A percentile compares a stretch with the other conserved stretches of the same genome.
Evolutionary conservation across 139 green algal genomes (phyloP).

Genomic region (Mychonastes homosphaera): DNA sequence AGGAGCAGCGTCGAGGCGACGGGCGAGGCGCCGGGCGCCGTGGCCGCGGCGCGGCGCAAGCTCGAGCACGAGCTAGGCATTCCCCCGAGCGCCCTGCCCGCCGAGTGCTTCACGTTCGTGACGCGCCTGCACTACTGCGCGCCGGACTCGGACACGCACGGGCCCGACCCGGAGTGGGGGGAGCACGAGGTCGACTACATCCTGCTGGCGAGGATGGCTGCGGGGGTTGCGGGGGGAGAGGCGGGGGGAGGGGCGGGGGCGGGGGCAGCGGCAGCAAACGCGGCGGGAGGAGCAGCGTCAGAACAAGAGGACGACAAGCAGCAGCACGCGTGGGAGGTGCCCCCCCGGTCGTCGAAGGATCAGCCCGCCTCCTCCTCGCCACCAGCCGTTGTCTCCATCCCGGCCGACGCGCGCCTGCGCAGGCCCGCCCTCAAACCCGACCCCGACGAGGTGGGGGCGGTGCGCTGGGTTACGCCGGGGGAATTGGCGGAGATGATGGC

Average conservation of each 20-base stretch:
- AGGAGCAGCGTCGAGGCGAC: conserved; percentile 16
- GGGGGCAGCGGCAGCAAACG: background rate
- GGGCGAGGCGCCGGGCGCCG: conserved; percentile 40
- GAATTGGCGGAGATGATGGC: conserved; percentile 49
- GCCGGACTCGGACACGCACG: conserved; percentile 46
- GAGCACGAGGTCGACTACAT: conserved; percentile 98
- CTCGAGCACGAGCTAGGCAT: conserved; percentile 90
- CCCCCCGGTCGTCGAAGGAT: background rate
- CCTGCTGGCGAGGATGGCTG: conserved; percentile 43
- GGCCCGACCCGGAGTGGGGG: conserved; percentile 50
- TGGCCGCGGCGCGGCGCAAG: conserved; percentile 70
- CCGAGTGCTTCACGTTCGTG: conserved; percentile 59
- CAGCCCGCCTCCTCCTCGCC: background rate
- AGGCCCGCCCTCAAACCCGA: conserved; percentile 53
- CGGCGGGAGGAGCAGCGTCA: no score
- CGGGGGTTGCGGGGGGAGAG: background rate
- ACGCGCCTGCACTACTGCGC: conserved; percentile 92
- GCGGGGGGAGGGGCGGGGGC: conserved; percentile 18
- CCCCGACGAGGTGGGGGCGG: conserved; percentile 61
- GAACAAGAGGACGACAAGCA: no score
- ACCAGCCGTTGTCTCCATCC: background rate
- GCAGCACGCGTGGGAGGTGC: background rate
- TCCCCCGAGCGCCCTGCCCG: conserved; percentile 25
- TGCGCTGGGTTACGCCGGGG: conserved; percentile 33
- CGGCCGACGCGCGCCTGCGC: background rate